Evolutionary conservation across 768 basidiomycete species (phyloP).

Genomic region (Candolleomyces aberdarensis): DNA sequence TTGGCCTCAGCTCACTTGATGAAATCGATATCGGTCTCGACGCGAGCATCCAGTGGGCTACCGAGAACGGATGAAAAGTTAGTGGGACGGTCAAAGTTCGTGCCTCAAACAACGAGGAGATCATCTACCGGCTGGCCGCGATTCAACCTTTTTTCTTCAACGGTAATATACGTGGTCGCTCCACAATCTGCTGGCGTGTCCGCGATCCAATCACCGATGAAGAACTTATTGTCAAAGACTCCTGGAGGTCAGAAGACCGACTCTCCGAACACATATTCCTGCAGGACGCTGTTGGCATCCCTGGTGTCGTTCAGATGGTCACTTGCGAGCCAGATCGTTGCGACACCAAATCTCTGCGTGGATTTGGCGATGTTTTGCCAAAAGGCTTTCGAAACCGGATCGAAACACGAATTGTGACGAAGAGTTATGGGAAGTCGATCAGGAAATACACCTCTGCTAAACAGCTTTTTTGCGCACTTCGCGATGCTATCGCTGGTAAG

Average conservation of each 20-base stretch:
- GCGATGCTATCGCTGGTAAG: slow-evolving; percentile 13
- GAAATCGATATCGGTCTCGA: background rate
- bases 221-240: background rate
- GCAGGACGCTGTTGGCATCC: background rate
- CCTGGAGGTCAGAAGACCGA: background rate
- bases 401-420: background rate
- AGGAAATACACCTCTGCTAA: background rate
- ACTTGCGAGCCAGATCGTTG: background rate
- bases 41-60: background rate
- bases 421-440: slow-evolving; percentile 9
- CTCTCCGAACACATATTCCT: background rate
- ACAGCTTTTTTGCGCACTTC: slow-evolving; percentile 7
- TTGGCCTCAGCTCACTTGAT: background rate
- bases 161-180: background rate
- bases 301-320: too few species aligned
- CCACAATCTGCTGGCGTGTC: background rate
- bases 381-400: background rate
- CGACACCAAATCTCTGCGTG: background rate
- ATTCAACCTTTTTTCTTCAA: too few species aligned
- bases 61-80: background rate
- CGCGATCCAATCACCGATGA: background rate
- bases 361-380: too few species aligned
- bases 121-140: background rate
- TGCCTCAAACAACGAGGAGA: background rate
- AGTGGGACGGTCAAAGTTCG: background rate